Percentiles rank a stretch among this genome's conserved stretches.
Conservation (phyloP, 169 alveolate species). For the Cyclospora cayetanensis region DNA sequence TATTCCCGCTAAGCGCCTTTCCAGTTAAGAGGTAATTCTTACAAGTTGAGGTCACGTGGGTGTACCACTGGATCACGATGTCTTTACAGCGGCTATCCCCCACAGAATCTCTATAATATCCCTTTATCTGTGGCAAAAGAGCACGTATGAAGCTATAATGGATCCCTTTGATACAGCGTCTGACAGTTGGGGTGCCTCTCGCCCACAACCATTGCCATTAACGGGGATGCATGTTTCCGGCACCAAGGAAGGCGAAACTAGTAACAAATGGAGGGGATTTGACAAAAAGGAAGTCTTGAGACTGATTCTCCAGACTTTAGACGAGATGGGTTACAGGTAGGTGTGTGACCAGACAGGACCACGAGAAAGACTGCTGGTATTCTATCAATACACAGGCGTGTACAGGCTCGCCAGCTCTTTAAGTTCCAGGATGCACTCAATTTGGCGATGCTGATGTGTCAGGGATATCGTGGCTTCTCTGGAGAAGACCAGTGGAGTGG, state of each 20-base stretch:
- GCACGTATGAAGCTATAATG: neutral
- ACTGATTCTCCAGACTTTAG: slow-evolving; percentile 39
- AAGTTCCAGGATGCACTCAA: no score
- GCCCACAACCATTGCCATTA: neutral
- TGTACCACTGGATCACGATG: no score
- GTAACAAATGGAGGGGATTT: slow-evolving; percentile 55
- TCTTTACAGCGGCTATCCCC: no score
- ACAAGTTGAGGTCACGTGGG: no score
- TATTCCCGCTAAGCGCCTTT: no score
- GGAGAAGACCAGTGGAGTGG: slow-evolving; percentile 56
- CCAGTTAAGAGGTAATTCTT: no score
- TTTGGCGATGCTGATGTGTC: neutral
- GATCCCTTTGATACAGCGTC: neutral
- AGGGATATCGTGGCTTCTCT: slow-evolving; percentile 50
- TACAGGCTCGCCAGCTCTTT: neutral
- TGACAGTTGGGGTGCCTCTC: neutral
- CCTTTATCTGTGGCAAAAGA: no score
- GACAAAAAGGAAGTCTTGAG: slow-evolving; percentile 38
- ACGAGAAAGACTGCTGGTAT: neutral
- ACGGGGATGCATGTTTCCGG: neutral
- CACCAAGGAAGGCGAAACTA: neutral
- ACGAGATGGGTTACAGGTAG: slow-evolving; percentile 61
- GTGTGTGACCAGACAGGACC: neutral
- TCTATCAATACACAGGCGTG: neutral
- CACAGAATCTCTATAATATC: no score